Conservation (phyloP, 2,329 filamentous ascomycete genomes). For the Hypoxylon sp. region DNA sequence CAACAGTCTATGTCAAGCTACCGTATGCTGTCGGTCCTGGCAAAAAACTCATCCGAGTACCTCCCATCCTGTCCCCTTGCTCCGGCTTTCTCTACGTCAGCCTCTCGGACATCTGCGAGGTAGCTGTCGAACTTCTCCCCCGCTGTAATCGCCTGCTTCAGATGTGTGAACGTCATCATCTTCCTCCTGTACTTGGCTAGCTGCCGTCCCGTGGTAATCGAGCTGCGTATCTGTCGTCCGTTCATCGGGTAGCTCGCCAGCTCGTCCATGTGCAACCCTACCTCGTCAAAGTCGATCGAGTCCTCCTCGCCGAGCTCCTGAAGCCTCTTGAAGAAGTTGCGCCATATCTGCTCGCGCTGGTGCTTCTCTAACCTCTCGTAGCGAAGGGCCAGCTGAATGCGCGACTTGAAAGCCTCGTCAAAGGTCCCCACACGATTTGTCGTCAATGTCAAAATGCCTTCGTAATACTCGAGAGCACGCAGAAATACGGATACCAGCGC, state of each 20-base stretch:
- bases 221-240: slow-evolving; percentile 54
- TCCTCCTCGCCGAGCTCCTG: slow-evolving; percentile 28
- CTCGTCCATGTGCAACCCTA: slow-evolving; percentile 37
- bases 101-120: neutral
- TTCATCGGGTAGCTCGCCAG: slow-evolving; percentile 50
- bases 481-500: slow-evolving; percentile 45
- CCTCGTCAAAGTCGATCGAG: slow-evolving; percentile 23
- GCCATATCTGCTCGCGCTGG: slow-evolving; percentile 19
- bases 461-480: slow-evolving; percentile 48
- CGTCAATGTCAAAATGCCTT: slow-evolving; percentile 52
- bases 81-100: neutral
- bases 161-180: neutral
- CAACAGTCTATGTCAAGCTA: too few species aligned
- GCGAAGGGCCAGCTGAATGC: slow-evolving; percentile 22
- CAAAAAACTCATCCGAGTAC: neutral
- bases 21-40: neutral
- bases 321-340: slow-evolving; percentile 20
- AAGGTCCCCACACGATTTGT: slow-evolving; percentile 43
- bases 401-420: slow-evolving; percentile 30
- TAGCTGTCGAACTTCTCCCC: neutral
- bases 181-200: neutral
- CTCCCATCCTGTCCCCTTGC: neutral
- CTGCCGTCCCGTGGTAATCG: slow-evolving; percentile 42
- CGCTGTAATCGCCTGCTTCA: neutral
- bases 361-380: slow-evolving; percentile 21